These are phyloP conservation scores for Suhomyces xylopsoci DNA, from an alignment of 805 yeast species.

Conservation along the genomic window DNA sequence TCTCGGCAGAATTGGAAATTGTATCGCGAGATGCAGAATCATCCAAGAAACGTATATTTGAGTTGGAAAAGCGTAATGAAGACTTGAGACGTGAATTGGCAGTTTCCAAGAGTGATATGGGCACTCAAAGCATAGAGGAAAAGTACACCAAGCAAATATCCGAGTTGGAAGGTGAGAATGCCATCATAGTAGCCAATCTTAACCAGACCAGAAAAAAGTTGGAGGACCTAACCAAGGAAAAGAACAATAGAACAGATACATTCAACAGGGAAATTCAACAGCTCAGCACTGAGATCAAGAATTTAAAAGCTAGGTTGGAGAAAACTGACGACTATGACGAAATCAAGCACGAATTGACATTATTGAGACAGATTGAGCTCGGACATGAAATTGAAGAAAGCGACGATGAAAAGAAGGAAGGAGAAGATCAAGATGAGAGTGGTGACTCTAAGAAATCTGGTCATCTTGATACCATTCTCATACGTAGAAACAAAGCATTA, in stretches of 20 bases:
- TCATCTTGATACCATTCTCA: conserved; percentile 54
- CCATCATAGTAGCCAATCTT: conserved; percentile 54
- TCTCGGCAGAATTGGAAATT: conserved; percentile 56
- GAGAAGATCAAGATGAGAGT: conserved; percentile 19
- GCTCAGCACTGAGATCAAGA: conserved; percentile 48
- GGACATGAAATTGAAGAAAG: conserved; percentile 46
- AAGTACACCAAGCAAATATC: conserved; percentile 44
- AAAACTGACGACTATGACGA: conserved; percentile 73
- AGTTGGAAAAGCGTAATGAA: conserved; percentile 76
- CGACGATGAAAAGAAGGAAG: conserved; percentile 23
- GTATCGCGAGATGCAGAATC: conserved; percentile 73
- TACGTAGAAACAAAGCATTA: conserved; percentile 69
- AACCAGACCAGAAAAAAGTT: conserved; percentile 45
- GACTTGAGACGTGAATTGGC: conserved; percentile 66
- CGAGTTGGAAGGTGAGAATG: conserved; percentile 69
- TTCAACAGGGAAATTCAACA: conserved; percentile 46
- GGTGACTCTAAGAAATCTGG: conserved; percentile 19
- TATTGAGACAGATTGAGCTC: conserved; percentile 73
- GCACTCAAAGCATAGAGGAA: conserved; percentile 39
- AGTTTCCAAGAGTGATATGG: conserved; percentile 46
- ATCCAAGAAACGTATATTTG: conserved; percentile 62
- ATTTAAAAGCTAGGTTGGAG: conserved; percentile 48
- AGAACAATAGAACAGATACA: conserved; percentile 33
- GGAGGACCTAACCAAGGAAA: conserved; percentile 18
- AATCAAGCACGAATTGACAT: conserved; percentile 68